Conservation (phyloP, 306 rosid genomes). For the Astragalus membranaceus region DNA sequence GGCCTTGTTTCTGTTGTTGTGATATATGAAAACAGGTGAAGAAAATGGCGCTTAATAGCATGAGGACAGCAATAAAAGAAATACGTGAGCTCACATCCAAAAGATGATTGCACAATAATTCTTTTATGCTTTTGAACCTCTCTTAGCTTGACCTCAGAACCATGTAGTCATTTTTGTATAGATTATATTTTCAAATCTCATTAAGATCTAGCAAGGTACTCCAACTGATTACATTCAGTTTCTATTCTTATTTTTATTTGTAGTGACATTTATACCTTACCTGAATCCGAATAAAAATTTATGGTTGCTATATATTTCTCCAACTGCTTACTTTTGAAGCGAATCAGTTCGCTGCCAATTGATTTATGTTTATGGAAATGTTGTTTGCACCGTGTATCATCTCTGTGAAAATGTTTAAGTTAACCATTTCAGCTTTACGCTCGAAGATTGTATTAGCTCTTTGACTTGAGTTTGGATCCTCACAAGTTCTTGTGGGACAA, state of each 20-base stretch:
- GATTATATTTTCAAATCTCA: slow-evolving; percentile 16
- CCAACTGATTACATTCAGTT: slow-evolving; percentile 2
- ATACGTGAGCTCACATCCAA: slow-evolving; percentile 76
- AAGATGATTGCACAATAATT: slow-evolving; percentile 33
- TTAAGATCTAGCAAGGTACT: slow-evolving; percentile 15
- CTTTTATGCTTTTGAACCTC: not conserved
- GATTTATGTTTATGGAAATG: not conserved
- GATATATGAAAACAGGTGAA: slow-evolving; percentile 56
- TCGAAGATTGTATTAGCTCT: not conserved
- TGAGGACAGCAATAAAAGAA: slow-evolving; percentile 72
- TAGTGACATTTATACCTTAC: slow-evolving; percentile 3
- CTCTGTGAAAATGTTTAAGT: not conserved
- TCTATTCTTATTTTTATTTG: not conserved
- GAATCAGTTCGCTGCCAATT: not conserved
- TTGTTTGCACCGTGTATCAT: not conserved
- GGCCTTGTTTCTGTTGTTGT: not conserved
- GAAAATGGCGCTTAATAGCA: slow-evolving; percentile 70
- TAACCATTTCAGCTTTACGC: not conserved
- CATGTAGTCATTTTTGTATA: slow-evolving; percentile 13
- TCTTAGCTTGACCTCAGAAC: not conserved
- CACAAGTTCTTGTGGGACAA: too few relatives aligned
- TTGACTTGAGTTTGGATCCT: too few relatives aligned
- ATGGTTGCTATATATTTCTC: not conserved
- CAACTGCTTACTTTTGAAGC: not conserved
- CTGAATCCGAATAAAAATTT: slow-evolving; percentile 8